Percentiles rank a stretch among this genome's conserved stretches.
phyloP scores from a whole-genome alignment of 805 yeast genomes.

The Sugiyamaella boreocaroliniensis region DNA sequence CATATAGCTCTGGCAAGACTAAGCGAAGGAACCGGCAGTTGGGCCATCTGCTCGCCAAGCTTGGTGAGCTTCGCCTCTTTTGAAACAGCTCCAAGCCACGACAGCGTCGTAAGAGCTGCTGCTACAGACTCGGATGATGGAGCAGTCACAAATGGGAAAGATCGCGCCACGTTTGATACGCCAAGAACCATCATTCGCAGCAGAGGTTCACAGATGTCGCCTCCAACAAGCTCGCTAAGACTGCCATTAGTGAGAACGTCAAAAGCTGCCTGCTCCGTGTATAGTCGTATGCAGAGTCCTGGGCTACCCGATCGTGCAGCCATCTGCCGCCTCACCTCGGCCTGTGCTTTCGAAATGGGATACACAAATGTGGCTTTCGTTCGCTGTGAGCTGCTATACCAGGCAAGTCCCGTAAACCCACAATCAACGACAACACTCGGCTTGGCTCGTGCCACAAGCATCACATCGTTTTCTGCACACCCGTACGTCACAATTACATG shows the following conservation, averaged over 20 bases:
- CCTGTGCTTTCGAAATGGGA: constrained; percentile 54
- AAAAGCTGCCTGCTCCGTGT: constrained; percentile 50
- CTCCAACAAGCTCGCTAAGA: constrained; percentile 63
- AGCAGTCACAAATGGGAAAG: constrained; percentile 66
- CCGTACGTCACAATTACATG: not conserved
- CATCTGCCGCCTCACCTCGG: constrained; percentile 33
- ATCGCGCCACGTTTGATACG: constrained; percentile 45
- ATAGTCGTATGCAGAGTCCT: constrained; percentile 62
- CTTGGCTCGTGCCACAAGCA: not conserved
- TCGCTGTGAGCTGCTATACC: constrained; percentile 59
- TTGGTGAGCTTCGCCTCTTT: constrained; percentile 58
- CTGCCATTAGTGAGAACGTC: constrained; percentile 25
- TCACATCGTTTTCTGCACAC: not conserved
- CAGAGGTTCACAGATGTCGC: constrained; percentile 43
- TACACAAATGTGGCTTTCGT: constrained; percentile 39
- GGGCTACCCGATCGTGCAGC: constrained; percentile 76
- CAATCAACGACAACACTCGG: constrained; percentile 60
- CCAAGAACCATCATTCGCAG: constrained; percentile 59
- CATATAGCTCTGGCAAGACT: constrained; percentile 57
- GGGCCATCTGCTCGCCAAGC: constrained; percentile 57
- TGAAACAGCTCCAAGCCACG: constrained; percentile 70
- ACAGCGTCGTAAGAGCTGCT: constrained; percentile 66
- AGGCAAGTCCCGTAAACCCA: constrained; percentile 64
- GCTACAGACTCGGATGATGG: constrained; percentile 65
- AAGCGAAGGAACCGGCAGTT: constrained; percentile 64